Base-by-base conservation (phyloP, 345 rosid genomes). In the Arabidopsis suecica region DNA sequence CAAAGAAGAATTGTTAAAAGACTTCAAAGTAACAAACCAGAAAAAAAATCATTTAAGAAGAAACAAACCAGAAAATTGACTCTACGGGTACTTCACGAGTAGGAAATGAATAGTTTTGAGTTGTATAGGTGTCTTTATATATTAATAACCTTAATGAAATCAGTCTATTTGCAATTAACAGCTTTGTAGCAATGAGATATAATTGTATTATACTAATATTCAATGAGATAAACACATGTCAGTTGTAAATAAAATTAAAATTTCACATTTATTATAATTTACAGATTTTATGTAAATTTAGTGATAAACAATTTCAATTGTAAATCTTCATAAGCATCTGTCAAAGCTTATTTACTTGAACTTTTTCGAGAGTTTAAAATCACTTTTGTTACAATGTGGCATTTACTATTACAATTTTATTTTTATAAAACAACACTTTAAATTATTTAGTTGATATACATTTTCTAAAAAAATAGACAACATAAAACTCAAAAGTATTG, bases 271-370 rank as follows among this genome's bases (percentile, higher is more conserved):
- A 10, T 66, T 50, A 36, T 33, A 30, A 47, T 28, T 28, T 28
- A 57, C 62, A 57, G 40, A 34, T 34, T 38, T 64, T 47, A 16
- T 47, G 16, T 30, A 47, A 45, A 47, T 16, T 45, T 63, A 32
- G 41, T 32, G 9, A 32, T 13, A 5, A 5, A 62, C 1, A 30
- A 6, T 13, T 49, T 51, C 37, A 25, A 3, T 5, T 16, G 6
- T 11, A 50, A 2, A 47, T 18, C 7, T 49, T 23, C 0, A 6
- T 49, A 33, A 30, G 23, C n/a, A 40, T 3, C 54, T 45, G 25
- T 63, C 13, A 44, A 44, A n/a, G 5, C 23, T 16, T 13, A 41
- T 28, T 40, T 10, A 45, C 18, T 45, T 42, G 1, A 42, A 42
- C 48, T 42, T 42, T 42, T 42, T 6, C 8, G 20, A 45, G 20